Evolutionary conservation across 2,329 filamentous ascomycete genomes (phyloP).

Genomic region (Penicillium griseofulvum): DNA sequence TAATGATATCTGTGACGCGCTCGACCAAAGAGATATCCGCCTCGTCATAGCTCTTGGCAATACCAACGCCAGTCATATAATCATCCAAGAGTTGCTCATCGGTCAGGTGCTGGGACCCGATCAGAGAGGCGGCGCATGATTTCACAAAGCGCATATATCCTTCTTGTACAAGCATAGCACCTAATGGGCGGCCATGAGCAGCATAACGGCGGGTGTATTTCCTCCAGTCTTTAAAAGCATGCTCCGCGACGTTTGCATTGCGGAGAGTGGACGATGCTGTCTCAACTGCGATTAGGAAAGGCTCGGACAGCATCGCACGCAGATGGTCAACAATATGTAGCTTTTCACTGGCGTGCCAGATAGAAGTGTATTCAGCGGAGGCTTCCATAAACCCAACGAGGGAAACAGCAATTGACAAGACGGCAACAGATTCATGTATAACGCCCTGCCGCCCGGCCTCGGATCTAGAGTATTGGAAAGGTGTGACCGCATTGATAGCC

Average conservation of each 20-base stretch:
- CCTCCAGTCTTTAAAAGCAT: conserved; percentile 78
- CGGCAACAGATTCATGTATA: conserved; percentile 61
- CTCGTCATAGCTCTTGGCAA: conserved; percentile 42
- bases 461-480: conserved; percentile 57
- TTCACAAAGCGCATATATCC: conserved; percentile 84
- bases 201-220: conserved; percentile 81
- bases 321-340: conserved; percentile 70
- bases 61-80: conserved; percentile 60
- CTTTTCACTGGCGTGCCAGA: conserved; percentile 76
- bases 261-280: conserved; percentile 87
- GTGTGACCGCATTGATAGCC: conserved; percentile 57
- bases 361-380: conserved; percentile 70
- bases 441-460: conserved; percentile 41
- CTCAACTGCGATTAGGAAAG: conserved; percentile 82
- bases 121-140: conserved; percentile 70
- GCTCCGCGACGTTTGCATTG: conserved; percentile 67
- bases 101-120: conserved; percentile 59
- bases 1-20: conserved; percentile 67
- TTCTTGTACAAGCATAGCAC: conserved; percentile 85
- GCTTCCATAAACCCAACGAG: conserved; percentile 89
- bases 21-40: conserved; percentile 49
- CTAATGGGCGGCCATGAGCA: conserved; percentile 72
- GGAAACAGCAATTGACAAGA: conserved; percentile 76
- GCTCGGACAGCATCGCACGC: conserved; percentile 72
- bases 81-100: conserved; percentile 69